A percentile compares a stretch with the other conserved stretches of the same genome.
These are phyloP conservation scores for Umbilicaria muhlenbergii DNA, from an alignment of 495 filamentous ascomycete species.

Conservation along the genomic window DNA sequence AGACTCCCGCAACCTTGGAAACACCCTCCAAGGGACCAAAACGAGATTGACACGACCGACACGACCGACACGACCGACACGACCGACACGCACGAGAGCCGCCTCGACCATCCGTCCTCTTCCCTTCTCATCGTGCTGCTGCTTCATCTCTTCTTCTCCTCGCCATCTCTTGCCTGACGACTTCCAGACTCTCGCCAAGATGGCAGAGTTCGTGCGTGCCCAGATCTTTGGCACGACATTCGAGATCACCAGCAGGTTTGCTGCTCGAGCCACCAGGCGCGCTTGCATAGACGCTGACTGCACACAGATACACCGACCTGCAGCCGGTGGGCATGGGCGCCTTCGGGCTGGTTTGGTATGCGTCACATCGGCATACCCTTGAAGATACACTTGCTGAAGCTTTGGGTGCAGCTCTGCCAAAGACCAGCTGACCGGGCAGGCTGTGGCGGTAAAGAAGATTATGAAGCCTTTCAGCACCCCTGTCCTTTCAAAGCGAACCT, in stretches of 20 bases:
- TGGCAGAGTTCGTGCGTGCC: constrained; percentile 98
- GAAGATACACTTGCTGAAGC: constrained; percentile 1
- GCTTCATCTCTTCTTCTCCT: background rate
- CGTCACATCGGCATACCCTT: constrained; percentile 11
- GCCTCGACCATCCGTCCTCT: constrained; percentile 2
- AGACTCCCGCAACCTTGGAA: no score
- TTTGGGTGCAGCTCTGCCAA: constrained; percentile 60
- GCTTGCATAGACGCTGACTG: constrained; percentile 9
- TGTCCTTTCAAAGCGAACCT: constrained; percentile 91
- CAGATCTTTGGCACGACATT: constrained; percentile 99
- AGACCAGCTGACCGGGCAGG: constrained; percentile 89
- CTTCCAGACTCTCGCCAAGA: constrained; percentile 26
- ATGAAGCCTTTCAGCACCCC: constrained; percentile 99
- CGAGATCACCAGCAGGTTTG: constrained; percentile 96
- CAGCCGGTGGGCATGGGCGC: constrained; percentile 99
- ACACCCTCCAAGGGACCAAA: no score
- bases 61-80: no score
- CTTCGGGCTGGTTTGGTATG: constrained; percentile 94
- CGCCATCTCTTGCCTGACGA: constrained; percentile 1
- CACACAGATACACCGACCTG: constrained; percentile 77
- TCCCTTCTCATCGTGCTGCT: background rate
- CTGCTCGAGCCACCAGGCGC: constrained; percentile 6
- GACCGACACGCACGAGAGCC: no score
- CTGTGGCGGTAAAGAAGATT: constrained; percentile 98
- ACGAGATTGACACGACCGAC: no score